Base-by-base conservation (phyloP, 345 rosid genomes). In the Toxicodendron radicans region DNA sequence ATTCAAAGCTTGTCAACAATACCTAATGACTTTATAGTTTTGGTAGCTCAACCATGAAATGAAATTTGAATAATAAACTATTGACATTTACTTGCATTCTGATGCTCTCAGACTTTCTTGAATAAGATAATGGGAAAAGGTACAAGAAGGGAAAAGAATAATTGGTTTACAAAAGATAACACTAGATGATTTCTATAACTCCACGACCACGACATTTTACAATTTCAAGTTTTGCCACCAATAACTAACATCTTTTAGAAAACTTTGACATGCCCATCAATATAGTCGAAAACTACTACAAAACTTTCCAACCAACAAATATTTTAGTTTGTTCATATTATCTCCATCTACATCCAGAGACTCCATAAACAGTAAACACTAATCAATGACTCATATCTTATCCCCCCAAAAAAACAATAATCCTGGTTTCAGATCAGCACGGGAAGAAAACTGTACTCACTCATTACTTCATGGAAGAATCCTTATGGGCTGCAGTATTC, bases 401-500 rank as follows among this genome's bases (percentile, higher is more conserved):
- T 61, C 8, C 21, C 35, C 54, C 54, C 1, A 38, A 56, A 35
- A 70, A 20, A 38, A 57, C 16, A 61, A 43, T 46, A 23, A n/a
- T 21, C 8, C 74, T 5, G 58, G 65, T 64, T 58, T 71, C 74
- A 45, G 65, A 71, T 43, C 18, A 58, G 27, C 65, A 45, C 38
- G 17, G 8, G 10, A 4, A 3, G 57, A 24, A 60, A 64, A 35
- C 16, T 52, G 13, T 62, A 14, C 24, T 52, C 62, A 21, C 62
- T 51, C 64, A 71, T 63, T 46, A 75, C 72, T 78, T 83, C 60
- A 14, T 38, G 51, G 77, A 76, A 49, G 67, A 65, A 76, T 81
- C 83, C 80, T 78, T 79, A 20, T n/a, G 82, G 10, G 89, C 90
- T 27, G 93, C 96, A 2, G 90, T 92, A 58, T 91, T 94, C 20